phyloP scores from a whole-genome alignment of 2,329 filamentous ascomycete genomes.

The Daldinia sp. region DNA sequence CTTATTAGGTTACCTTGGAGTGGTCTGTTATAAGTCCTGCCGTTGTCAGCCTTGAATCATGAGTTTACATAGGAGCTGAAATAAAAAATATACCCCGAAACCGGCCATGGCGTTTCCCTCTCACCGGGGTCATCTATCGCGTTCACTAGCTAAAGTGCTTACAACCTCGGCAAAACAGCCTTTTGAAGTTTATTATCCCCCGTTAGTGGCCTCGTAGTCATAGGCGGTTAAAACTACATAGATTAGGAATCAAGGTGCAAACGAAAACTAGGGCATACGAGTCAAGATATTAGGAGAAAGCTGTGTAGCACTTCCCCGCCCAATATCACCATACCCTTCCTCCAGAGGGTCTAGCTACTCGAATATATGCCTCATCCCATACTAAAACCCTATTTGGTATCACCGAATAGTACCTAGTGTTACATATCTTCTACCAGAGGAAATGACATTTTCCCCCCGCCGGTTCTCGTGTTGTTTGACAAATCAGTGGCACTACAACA shows the following conservation, averaged over 20 bases:
- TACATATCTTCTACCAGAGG: neutral
- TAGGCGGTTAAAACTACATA: neutral
- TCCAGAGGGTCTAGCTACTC: neutral
- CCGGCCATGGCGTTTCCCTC: no score
- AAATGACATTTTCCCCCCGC: neutral
- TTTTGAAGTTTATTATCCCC: neutral
- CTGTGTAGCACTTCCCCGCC: neutral
- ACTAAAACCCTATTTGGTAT: neutral
- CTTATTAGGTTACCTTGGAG: no score
- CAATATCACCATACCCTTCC: neutral
- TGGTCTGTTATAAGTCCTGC: no score
- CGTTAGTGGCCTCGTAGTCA: neutral
- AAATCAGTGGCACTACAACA: slow-evolving; percentile 9
- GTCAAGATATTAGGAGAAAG: neutral
- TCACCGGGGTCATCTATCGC: no score
- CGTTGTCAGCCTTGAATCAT: no score
- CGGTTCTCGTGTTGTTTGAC: slow-evolving; percentile 18
- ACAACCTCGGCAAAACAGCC: no score
- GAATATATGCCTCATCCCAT: neutral
- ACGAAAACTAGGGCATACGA: neutral
- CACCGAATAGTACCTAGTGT: neutral
- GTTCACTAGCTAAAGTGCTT: neutral
- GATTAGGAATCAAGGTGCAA: neutral
- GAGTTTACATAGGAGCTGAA: no score
- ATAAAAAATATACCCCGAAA: no score